A percentile compares a stretch with the other conserved stretches of the same genome.
Conservation (phyloP, 257 asterid species). For the Solanum etuberosum region DNA sequence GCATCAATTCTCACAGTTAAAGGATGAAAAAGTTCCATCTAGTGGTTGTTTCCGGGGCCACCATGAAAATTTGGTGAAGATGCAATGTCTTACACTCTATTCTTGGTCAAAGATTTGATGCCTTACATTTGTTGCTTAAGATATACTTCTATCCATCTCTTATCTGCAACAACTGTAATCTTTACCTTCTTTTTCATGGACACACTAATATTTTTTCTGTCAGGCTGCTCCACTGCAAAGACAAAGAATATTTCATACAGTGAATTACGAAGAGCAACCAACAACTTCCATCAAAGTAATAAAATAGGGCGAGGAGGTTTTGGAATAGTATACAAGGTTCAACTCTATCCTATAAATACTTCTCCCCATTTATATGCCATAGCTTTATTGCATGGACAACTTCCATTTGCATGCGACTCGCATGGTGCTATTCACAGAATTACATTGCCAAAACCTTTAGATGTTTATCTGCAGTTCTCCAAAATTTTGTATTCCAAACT, state of each 20-base stretch:
- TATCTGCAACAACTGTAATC: background rate
- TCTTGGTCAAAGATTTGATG: background rate
- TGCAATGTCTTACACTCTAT: background rate
- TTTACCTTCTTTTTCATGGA: background rate
- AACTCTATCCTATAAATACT: constrained; percentile 2
- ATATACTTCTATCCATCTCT: background rate
- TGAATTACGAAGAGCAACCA: constrained; percentile 55
- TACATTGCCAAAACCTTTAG: background rate
- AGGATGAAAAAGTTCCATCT: background rate
- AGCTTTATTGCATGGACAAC: background rate
- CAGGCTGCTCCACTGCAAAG: constrained; percentile 35
- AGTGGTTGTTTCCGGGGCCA: background rate
- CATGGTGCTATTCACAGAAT: background rate
- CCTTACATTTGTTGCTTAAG: background rate
- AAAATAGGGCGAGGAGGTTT: constrained; percentile 91
- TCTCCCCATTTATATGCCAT: background rate
- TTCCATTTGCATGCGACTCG: background rate
- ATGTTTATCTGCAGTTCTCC: background rate
- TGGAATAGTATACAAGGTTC: constrained; percentile 85
- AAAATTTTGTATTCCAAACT: background rate
- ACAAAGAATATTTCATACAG: constrained; percentile 53
- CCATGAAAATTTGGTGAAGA: background rate
- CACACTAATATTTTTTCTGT: constrained; percentile 6
- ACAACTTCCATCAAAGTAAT: constrained; percentile 50
- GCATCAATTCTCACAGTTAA: background rate